Evolutionary conservation across 768 basidiomycete genomes (phyloP).

Genomic region (Suillus clintonianus): DNA sequence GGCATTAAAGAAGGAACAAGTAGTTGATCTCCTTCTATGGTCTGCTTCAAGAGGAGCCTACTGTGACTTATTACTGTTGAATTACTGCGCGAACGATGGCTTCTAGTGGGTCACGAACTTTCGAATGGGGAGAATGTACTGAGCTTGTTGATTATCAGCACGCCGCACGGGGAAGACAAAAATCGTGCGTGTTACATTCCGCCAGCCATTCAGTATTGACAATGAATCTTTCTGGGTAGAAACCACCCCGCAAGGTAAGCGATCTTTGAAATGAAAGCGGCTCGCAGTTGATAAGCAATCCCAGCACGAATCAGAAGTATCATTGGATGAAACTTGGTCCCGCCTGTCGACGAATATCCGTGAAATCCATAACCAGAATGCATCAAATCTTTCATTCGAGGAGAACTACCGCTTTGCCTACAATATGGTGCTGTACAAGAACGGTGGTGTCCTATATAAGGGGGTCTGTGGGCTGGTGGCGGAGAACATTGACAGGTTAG

Average conservation of each 20-base stretch:
- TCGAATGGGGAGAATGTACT: conserved; percentile 5
- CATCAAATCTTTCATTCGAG: conserved; percentile 84
- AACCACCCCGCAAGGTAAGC: conserved; percentile 49
- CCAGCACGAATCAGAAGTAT: conserved; percentile 73
- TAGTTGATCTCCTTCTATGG: not conserved
- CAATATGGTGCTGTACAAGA: conserved; percentile 88
- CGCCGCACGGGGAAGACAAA: conserved; percentile 38
- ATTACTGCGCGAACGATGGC: conserved; percentile 22
- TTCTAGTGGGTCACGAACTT: conserved; percentile 24
- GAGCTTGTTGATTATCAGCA: conserved; percentile 17
- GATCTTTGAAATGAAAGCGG: not conserved
- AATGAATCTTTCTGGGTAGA: conserved; percentile 31
- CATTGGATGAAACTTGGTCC: conserved; percentile 83
- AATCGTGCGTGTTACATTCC: conserved; percentile 40
- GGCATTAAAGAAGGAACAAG: not conserved
- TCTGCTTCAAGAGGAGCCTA: conserved; percentile 2
- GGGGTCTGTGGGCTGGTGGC: conserved; percentile 78
- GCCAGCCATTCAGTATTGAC: conserved; percentile 22
- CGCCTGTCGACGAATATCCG: conserved; percentile 82
- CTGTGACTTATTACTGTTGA: not conserved
- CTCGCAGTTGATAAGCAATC: conserved; percentile 6
- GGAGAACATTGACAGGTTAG: conserved; percentile 82
- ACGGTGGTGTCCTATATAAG: conserved; percentile 83
- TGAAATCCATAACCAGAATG: conserved; percentile 95
- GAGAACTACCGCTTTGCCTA: conserved; percentile 94